A percentile compares a stretch with the other conserved stretches of the same genome.
phyloP scores from a whole-genome alignment of 306 rosid genomes.

The Trifolium repens region DNA sequence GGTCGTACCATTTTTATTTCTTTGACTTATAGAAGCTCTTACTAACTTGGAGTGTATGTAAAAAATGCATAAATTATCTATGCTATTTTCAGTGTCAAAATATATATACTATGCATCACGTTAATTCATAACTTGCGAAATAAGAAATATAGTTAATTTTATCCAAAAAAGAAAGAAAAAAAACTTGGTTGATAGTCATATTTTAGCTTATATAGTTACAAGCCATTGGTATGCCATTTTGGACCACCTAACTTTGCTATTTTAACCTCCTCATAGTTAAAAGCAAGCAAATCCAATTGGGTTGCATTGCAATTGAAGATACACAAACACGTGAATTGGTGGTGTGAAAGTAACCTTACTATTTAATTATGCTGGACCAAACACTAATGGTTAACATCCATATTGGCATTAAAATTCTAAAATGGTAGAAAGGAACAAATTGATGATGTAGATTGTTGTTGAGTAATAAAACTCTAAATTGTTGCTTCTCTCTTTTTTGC shows the following conservation, averaged over 20 bases:
- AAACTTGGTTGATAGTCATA: neutral
- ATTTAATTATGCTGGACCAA: neutral
- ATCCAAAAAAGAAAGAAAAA: no score
- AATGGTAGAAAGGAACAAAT: neutral
- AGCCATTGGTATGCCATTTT: neutral
- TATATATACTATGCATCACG: no score
- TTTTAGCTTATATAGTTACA: neutral
- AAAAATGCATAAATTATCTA: neutral
- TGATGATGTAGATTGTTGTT: slow-evolving; percentile 2
- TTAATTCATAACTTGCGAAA: no score
- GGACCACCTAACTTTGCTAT: slow-evolving; percentile 7
- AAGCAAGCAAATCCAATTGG: neutral
- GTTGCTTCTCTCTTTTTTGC: neutral
- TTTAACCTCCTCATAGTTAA: neutral
- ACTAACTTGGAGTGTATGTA: neutral
- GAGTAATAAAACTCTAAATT: neutral
- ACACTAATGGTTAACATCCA: neutral
- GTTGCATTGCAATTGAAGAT: slow-evolving; percentile 23
- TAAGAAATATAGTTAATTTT: no score
- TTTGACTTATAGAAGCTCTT: neutral
- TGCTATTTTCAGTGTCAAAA: neutral
- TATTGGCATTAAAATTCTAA: neutral
- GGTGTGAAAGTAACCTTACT: neutral
- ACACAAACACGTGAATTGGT: slow-evolving; percentile 12
- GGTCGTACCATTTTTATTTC: neutral